Evolutionary conservation across 208 protist species (phyloP), one percentile per base, ranked within the genome.

Genomic region (Endotrypanum monterogeii): DNA sequence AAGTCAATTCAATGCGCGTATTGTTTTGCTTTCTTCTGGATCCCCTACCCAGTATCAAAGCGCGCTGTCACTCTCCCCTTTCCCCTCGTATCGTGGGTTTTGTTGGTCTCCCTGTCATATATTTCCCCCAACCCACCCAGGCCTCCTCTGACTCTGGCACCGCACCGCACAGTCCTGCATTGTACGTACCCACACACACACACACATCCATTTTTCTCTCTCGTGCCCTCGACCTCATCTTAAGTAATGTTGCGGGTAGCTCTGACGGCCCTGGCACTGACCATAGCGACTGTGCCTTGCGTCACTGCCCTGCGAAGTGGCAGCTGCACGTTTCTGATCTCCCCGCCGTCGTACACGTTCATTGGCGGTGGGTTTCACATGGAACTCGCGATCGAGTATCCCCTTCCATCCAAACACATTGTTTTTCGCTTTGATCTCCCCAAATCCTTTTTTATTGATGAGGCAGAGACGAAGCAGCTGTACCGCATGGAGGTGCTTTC

Each of bases 321-420:
- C 44, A 76, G 71, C 50, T 81, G 76, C 50, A 5, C 41, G 3
- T 50, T 76, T 11, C n/a, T 73, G 20, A 12, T 5, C 37, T 30
- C 67, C 7, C 35, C 76, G 18, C 73, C 72, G 5, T 62, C 39
- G 46, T 85, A 79, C 62, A 71, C 73, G 18, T 78, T 83, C 67
- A 68, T 77, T 70, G 89, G 89, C 2, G 87, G 78, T 30, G 89
- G 91, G 5, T 94, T 92, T 74, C 89, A 96, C 78, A 91, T 94
- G 89, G 81, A 91, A 58, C 80, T 96, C 4, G 87, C 80, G 35
- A 67, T 96, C 9, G 85, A 92, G 60, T 90, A 89, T 71, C 83
- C 87, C 5, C 56, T 83, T 0, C 39, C 58, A 16, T 67, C 76
- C 16, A 67, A 82, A 5, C 70, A 57, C 1, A 67, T 86, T 20